A percentile compares a stretch with the other conserved stretches of the same genome.
phyloP scores from a whole-genome alignment of 768 basidiomycete species.

The Lanmaoa pseudosensibilis region DNA sequence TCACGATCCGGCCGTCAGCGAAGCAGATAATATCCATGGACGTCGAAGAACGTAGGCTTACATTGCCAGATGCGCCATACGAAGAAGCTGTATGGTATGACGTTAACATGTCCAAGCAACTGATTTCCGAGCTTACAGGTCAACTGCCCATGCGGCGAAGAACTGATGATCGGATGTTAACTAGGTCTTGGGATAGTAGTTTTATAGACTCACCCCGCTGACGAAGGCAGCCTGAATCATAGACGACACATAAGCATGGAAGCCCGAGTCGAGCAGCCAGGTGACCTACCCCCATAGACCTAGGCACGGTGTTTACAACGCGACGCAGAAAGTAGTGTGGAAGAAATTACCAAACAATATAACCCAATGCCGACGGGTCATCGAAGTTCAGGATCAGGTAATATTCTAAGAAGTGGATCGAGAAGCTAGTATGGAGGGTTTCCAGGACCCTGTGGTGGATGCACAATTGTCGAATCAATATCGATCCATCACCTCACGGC shows the following conservation, averaged over 20 bases:
- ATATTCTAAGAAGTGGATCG: conserved; percentile 13
- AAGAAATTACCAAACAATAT: conserved; percentile 11
- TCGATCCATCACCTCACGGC: not conserved
- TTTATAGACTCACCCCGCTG: conserved; percentile 6
- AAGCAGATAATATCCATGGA: not conserved
- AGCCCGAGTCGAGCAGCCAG: not conserved
- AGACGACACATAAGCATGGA: not conserved
- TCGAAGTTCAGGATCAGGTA: conserved; percentile 18
- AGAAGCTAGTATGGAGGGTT: conserved; percentile 12
- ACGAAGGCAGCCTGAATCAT: conserved; percentile 5
- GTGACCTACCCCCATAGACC: conserved; percentile 10
- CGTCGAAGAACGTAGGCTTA: not conserved
- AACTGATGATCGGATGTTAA: not conserved
- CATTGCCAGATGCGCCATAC: conserved; percentile 22
- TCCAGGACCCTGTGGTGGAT: conserved; percentile 11
- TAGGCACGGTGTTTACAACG: not conserved
- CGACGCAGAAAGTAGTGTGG: not conserved
- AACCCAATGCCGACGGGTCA: not conserved
- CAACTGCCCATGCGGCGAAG: not conserved
- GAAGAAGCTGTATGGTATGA: conserved; percentile 7
- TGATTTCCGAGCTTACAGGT: not conserved
- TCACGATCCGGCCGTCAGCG: not conserved
- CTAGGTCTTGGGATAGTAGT: not conserved
- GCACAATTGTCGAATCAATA: too few relatives aligned
- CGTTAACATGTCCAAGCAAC: not conserved